Conservation (phyloP, 2,329 filamentous ascomycete species). For the Ophiostoma populinum region DNA sequence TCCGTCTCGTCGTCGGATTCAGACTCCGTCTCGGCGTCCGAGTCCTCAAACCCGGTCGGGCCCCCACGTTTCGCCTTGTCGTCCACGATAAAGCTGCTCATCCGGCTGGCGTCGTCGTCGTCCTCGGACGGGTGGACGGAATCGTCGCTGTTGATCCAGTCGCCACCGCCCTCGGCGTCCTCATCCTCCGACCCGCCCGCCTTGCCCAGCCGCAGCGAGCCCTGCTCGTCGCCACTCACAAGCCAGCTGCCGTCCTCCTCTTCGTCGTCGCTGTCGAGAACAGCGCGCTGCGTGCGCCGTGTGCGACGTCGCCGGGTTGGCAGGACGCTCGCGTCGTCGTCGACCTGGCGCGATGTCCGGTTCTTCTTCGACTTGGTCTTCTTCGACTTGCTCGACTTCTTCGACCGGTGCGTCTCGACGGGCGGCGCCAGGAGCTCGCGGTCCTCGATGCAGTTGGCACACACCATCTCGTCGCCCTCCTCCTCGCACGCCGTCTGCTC, state of each 20-base stretch:
- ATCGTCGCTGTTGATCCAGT: constrained; percentile 58
- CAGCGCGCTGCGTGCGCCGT: constrained; percentile 25
- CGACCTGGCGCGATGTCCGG: constrained; percentile 15
- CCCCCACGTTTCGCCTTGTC: constrained; percentile 27
- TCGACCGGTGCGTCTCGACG: constrained; percentile 22
- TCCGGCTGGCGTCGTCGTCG: constrained; percentile 33
- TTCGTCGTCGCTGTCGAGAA: constrained; percentile 47
- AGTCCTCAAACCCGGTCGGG: not conserved
- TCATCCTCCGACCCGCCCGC: constrained; percentile 45
- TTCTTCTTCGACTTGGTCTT: constrained; percentile 20
- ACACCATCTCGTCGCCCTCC: constrained; percentile 30
- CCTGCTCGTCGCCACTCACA: constrained; percentile 49
- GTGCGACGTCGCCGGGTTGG: constrained; percentile 10
- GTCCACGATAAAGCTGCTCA: constrained; percentile 37
- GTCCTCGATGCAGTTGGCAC: constrained; percentile 59
- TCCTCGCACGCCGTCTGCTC: constrained; percentile 25
- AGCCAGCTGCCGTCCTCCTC: constrained; percentile 60
- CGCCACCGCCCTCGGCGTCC: constrained; percentile 71
- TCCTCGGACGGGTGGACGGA: constrained; percentile 39
- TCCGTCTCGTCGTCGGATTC: not conserved
- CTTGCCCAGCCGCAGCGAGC: constrained; percentile 45
- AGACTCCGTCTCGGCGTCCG: not conserved
- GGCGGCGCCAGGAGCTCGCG: constrained; percentile 43
- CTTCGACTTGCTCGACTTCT: constrained; percentile 21
- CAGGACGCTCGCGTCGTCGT: constrained; percentile 15